Evolutionary conservation across 805 yeast genomes (phyloP).

Genomic region (Starmerella bombicola): DNA sequence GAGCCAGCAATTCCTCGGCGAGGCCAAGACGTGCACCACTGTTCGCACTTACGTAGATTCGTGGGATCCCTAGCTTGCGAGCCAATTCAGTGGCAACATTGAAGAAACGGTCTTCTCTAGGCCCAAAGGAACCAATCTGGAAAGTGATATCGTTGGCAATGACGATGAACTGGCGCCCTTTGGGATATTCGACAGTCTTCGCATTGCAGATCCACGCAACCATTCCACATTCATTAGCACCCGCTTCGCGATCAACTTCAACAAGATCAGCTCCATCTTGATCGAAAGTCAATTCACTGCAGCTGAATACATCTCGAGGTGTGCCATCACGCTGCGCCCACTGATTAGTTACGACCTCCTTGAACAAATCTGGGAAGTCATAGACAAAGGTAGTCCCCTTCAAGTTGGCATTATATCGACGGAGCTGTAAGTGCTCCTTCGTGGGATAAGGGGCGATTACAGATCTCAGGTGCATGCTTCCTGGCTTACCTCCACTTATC

Average conservation of each 20-base stretch:
- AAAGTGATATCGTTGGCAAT: conserved; percentile 95
- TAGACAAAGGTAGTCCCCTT: conserved; percentile 98
- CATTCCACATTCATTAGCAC: conserved; percentile 94
- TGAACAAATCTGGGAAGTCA: conserved; percentile 97
- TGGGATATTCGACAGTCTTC: conserved; percentile 93
- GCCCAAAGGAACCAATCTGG: conserved; percentile 98
- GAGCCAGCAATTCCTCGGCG: conserved; percentile 89
- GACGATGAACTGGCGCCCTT: conserved; percentile 84
- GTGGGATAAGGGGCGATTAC: conserved; percentile 94
- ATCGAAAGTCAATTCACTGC: conserved; percentile 71
- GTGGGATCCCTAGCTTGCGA: conserved; percentile 80
- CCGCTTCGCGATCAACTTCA: conserved; percentile 89
- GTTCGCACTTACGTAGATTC: conserved; percentile 92
- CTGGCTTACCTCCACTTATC: conserved; percentile 63
- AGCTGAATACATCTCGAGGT: conserved; percentile 66
- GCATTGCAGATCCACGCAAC: conserved; percentile 86
- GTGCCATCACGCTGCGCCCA: conserved; percentile 52
- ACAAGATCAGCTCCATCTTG: conserved; percentile 67
- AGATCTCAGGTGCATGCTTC: conserved; percentile 93
- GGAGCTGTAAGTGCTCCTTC: conserved; percentile 95
- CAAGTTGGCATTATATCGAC: conserved; percentile 94
- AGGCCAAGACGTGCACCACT: conserved; percentile 99
- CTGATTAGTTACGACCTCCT: conserved; percentile 72
- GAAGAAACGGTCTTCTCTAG: conserved; percentile 86
- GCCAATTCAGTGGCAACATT: conserved; percentile 87